Percentiles rank a stretch among this genome's conserved stretches.
phyloP scores from a whole-genome alignment of 2,329 filamentous ascomycete species.

The Cladobotryum protrusum region DNA sequence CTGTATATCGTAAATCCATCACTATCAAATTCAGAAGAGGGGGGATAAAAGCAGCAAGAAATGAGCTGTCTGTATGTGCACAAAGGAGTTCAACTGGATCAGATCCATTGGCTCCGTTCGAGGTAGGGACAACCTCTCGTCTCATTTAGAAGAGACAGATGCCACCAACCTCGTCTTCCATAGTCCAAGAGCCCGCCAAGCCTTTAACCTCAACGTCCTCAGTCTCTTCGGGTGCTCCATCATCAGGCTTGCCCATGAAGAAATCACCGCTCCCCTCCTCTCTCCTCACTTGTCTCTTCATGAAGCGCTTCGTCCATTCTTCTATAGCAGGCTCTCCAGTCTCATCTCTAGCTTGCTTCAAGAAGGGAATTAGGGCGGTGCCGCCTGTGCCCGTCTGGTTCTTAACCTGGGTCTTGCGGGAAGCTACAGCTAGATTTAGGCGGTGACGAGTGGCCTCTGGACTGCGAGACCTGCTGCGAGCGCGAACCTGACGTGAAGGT shows the following conservation, averaged over 20 bases:
- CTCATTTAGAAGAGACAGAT: conserved; percentile 46
- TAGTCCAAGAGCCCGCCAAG: conserved; percentile 79
- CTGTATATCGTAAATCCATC: too few species aligned
- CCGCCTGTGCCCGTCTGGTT: conserved; percentile 86
- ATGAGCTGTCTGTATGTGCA: too few species aligned
- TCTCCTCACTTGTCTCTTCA: conserved; percentile 44
- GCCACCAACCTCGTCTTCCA: conserved; percentile 70
- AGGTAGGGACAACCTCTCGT: too few species aligned
- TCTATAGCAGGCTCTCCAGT: conserved; percentile 85
- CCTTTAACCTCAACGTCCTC: conserved; percentile 52
- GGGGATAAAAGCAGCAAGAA: too few species aligned
- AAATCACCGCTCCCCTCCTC: conserved; percentile 49
- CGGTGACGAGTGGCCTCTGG: conserved; percentile 43
- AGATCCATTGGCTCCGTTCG: too few species aligned
- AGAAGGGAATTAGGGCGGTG: conserved; percentile 86
- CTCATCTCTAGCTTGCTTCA: conserved; percentile 95
- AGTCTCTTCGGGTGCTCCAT: conserved; percentile 32
- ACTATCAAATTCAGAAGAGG: too few species aligned
- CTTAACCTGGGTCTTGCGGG: conserved; percentile 41
- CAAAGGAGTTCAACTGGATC: too few species aligned
- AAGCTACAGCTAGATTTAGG: conserved; percentile 59
- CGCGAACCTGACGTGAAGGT: conserved; percentile 70
- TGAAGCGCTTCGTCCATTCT: conserved; percentile 53
- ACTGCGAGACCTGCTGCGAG: conserved; percentile 54
- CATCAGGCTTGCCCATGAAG: conserved; percentile 49